These are phyloP conservation scores for Suhomyces pyralidae DNA, from an alignment of 805 yeast species.

Conservation along the genomic window DNA sequence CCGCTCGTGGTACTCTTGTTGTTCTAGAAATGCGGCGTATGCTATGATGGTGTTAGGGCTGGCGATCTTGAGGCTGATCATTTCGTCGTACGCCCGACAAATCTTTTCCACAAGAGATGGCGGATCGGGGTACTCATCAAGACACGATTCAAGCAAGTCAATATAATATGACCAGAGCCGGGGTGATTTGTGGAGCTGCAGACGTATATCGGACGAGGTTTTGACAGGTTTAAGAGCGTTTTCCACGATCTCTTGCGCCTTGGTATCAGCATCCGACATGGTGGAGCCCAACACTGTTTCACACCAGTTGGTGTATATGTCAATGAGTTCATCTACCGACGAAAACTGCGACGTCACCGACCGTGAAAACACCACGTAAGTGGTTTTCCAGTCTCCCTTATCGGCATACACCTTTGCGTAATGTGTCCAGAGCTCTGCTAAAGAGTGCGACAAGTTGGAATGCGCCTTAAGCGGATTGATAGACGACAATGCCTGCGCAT, in stretches of 20 bases:
- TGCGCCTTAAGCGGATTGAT: constrained; percentile 57
- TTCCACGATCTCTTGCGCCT: constrained; percentile 33
- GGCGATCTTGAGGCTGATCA: constrained; percentile 53
- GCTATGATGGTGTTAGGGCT: constrained; percentile 65
- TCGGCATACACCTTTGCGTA: constrained; percentile 66
- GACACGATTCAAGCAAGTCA: constrained; percentile 61
- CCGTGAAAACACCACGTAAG: constrained; percentile 59
- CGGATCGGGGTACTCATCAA: constrained; percentile 26
- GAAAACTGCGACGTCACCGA: constrained; percentile 70
- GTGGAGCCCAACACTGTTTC: constrained; percentile 52
- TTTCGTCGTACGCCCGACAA: constrained; percentile 22
- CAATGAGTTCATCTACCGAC: constrained; percentile 60
- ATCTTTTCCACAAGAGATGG: constrained; percentile 15
- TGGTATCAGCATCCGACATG: constrained; percentile 40
- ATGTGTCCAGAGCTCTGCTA: constrained; percentile 64
- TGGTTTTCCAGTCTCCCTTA: constrained; percentile 53
- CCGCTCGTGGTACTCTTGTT: constrained; percentile 43
- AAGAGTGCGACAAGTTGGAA: constrained; percentile 24
- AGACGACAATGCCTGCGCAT: constrained; percentile 60
- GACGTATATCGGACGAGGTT: not conserved
- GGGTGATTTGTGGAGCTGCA: constrained; percentile 45
- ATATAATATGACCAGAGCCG: constrained; percentile 72
- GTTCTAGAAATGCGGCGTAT: constrained; percentile 61
- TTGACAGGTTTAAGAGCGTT: constrained; percentile 14
- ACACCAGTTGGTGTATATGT: constrained; percentile 74